Percentiles rank a stretch among this genome's conserved stretches.
Conservation (phyloP, 768 basidiomycete species). For the Boletus vinaceobasis region DNA sequence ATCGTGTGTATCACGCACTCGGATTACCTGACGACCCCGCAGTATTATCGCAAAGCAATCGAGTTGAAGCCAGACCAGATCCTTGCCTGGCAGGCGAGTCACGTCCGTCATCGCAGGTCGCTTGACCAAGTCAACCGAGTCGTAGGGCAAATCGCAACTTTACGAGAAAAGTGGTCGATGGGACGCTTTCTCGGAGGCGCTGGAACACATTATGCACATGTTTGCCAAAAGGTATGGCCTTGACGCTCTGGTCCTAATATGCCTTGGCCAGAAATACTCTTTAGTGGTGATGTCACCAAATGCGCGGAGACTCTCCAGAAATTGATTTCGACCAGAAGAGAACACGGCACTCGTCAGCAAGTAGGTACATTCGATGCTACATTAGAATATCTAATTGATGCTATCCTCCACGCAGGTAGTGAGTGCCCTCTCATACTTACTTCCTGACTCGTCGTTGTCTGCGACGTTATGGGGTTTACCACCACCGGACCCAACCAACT, state of each 20-base stretch:
- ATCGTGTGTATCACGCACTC: background rate
- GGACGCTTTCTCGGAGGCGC: constrained; percentile 51
- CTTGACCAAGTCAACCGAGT: constrained; percentile 2
- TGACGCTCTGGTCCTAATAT: background rate
- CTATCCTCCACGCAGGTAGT: constrained; percentile 48
- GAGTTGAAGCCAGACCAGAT: constrained; percentile 61
- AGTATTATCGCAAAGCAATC: constrained; percentile 82
- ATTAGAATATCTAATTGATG: background rate
- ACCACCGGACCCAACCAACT: constrained; percentile 72
- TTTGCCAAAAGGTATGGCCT: constrained; percentile 54
- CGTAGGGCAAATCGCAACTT: constrained; percentile 66
- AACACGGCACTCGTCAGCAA: constrained; percentile 58
- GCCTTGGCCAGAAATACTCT: background rate
- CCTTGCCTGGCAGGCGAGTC: constrained; percentile 80
- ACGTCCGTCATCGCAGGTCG: constrained; percentile 3
- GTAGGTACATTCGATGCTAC: constrained; percentile 32
- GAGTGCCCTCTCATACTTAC: constrained; percentile 60
- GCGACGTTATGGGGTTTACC: constrained; percentile 63
- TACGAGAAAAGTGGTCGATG: constrained; percentile 64
- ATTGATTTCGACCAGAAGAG: constrained; percentile 57
- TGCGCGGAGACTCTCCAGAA: constrained; percentile 82
- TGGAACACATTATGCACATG: constrained; percentile 56
- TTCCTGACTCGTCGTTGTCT: constrained; percentile 71
- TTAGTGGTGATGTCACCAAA: constrained; percentile 71
- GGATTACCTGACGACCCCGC: constrained; percentile 18